These are phyloP conservation scores for Pleodorina starrii DNA, from an alignment of 139 green algal species.

Conservation along the genomic window DNA sequence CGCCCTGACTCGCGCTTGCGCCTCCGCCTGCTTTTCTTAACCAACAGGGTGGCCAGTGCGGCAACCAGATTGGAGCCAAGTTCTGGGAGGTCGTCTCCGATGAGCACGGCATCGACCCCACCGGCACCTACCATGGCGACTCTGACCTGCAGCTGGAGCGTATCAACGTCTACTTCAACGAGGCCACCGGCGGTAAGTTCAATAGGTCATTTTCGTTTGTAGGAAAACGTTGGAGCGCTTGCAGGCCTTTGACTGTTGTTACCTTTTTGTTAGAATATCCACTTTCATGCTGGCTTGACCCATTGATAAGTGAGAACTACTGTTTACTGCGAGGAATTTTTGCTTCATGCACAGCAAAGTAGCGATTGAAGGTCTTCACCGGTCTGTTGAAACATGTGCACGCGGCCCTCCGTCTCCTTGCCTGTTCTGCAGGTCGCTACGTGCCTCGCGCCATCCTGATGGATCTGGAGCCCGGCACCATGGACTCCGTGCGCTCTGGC, in stretches of 20 bases:
- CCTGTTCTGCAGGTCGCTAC: constrained; percentile 79
- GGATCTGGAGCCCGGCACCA: constrained; percentile 92
- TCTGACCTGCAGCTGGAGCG: constrained; percentile 95
- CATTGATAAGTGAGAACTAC: too few species aligned
- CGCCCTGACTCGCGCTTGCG: neutral
- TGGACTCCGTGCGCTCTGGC: constrained; percentile 93
- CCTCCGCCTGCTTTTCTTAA: neutral
- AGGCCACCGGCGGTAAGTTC: constrained; percentile 63
- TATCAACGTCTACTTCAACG: constrained; percentile 97
- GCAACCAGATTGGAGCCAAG: constrained; percentile 99
- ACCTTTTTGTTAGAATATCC: too few species aligned
- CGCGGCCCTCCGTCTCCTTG: neutral
- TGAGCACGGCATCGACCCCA: constrained; percentile 91
- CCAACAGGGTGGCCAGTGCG: constrained; percentile 91
- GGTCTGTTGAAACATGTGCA: too few species aligned
- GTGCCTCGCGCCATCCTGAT: constrained; percentile 96
- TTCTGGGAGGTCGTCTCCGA: constrained; percentile 94
- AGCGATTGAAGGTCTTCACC: too few species aligned
- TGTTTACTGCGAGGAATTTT: too few species aligned
- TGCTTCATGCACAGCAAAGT: too few species aligned
- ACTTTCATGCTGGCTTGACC: too few species aligned
- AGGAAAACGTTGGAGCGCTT: too few species aligned
- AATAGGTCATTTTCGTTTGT: neutral
- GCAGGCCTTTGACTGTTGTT: too few species aligned
- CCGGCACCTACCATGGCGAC: constrained; percentile 90